Evolutionary conservation across 2,329 filamentous ascomycete species (phyloP).

Genomic region (Ophiocordyceps unilateralis): DNA sequence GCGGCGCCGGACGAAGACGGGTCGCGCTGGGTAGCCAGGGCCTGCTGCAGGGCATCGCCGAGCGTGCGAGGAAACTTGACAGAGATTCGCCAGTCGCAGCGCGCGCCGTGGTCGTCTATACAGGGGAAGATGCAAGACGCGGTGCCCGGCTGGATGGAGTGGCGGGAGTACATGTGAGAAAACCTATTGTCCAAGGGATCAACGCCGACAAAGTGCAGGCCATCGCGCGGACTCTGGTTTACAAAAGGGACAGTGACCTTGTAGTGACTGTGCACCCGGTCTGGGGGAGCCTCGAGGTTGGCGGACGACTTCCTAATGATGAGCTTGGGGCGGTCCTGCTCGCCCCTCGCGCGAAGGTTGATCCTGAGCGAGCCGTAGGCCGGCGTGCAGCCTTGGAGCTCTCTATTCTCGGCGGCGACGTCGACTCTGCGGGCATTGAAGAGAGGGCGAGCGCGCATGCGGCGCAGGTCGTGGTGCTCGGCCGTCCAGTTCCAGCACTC

Average conservation of each 20-base stretch:
- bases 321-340: constrained; percentile 21
- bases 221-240: constrained; percentile 62
- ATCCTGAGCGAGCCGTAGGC: constrained; percentile 34
- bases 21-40: constrained; percentile 23
- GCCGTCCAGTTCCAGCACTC: constrained; percentile 44
- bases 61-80: constrained; percentile 76
- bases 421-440: constrained; percentile 33
- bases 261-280: constrained; percentile 26
- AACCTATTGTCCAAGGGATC: constrained; percentile 66
- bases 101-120: constrained; percentile 66
- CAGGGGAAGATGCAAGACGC: constrained; percentile 86
- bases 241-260: constrained; percentile 56
- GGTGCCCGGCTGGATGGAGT: constrained; percentile 59
- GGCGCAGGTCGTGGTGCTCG: constrained; percentile 58
- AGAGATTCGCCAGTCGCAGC: constrained; percentile 76
- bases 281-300: constrained; percentile 11
- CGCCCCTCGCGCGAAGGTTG: constrained; percentile 22
- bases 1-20: constrained; percentile 8
- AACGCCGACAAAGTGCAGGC: constrained; percentile 79
- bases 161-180: constrained; percentile 80
- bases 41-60: constrained; percentile 51
- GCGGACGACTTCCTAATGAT: constrained; percentile 26
- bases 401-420: constrained; percentile 36
- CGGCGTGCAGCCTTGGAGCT: constrained; percentile 36
- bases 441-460: constrained; percentile 44